phyloP scores from a whole-genome alignment of 176 grass and related monocot genomes.

The Musa acuminata region DNA sequence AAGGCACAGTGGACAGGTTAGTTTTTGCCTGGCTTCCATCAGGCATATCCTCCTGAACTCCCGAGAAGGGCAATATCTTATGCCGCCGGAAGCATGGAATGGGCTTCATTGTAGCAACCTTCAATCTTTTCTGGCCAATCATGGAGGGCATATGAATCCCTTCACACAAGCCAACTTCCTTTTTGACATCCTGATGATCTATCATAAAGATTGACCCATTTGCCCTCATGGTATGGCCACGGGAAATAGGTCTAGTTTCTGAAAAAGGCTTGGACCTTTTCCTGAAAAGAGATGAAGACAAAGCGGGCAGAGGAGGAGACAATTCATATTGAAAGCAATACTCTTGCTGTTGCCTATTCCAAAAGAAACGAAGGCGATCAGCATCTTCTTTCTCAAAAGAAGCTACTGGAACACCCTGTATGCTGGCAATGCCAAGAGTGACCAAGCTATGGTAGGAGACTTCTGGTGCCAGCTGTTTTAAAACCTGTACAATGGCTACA shows the following conservation, averaged over 20 bases:
- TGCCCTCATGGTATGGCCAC: neutral
- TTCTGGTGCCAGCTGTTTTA: slow-evolving; percentile 52
- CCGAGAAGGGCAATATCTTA: slow-evolving; percentile 26
- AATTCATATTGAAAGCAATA: slow-evolving; percentile 10
- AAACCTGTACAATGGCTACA: slow-evolving; percentile 32
- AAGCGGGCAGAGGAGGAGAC: slow-evolving; percentile 26
- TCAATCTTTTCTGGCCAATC: slow-evolving; percentile 18
- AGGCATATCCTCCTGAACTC: slow-evolving; percentile 5
- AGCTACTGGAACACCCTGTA: slow-evolving; percentile 53
- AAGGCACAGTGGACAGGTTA: slow-evolving; percentile 11
- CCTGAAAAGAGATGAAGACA: slow-evolving; percentile 35
- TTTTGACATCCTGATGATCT: slow-evolving; percentile 15
- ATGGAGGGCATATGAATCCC: too few species aligned
- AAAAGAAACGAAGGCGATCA: slow-evolving; percentile 64
- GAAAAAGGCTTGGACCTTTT: slow-evolving; percentile 23
- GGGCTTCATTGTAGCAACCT: slow-evolving; percentile 50
- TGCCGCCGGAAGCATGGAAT: slow-evolving; percentile 39
- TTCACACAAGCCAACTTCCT: slow-evolving; percentile 5
- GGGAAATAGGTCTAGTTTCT: slow-evolving; percentile 15
- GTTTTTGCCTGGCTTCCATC: too few species aligned
- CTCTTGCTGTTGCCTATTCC: slow-evolving; percentile 25
- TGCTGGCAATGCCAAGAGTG: slow-evolving; percentile 57
- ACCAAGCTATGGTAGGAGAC: slow-evolving; percentile 50
- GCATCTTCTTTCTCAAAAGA: slow-evolving; percentile 57
- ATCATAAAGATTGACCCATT: neutral